Percentiles rank a stretch among this genome's conserved stretches.
phyloP scores from a whole-genome alignment of 148 eudicot species.

The Polygonum maritimum region DNA sequence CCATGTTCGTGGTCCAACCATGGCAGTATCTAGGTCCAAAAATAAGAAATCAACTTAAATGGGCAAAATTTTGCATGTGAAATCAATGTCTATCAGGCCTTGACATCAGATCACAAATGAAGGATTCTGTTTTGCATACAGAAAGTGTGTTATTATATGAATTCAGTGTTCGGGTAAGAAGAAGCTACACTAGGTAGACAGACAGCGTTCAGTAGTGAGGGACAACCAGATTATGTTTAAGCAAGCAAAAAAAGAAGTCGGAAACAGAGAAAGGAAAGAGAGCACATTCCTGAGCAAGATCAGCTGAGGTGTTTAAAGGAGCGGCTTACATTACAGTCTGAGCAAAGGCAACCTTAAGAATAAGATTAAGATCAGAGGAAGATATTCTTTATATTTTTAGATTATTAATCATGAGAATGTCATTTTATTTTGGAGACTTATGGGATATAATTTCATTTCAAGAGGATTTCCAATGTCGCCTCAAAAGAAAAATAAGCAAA shows the following conservation, averaged over 20 bases:
- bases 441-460: not conserved
- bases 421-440: not conserved
- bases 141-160: not conserved
- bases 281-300: too few species aligned
- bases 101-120: not conserved
- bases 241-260: too few species aligned
- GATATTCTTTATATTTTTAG: not conserved
- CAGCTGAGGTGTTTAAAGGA: too few species aligned
- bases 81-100: not conserved
- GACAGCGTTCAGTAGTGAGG: not conserved
- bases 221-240: too few species aligned
- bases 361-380: not conserved
- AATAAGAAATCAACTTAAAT: not conserved
- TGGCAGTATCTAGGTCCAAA: slow-evolving; percentile 71
- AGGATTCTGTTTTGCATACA: too few species aligned
- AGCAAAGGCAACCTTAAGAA: too few species aligned
- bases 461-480: not conserved
- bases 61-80: not conserved
- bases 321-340: too few species aligned
- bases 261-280: too few species aligned
- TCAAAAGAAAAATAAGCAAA: too few species aligned
- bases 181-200: too few species aligned
- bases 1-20: slow-evolving; percentile 97
- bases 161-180: not conserved
- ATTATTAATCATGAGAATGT: not conserved